Conservation (phyloP, 2,329 filamentous ascomycete genomes). For the Coniochaeta pulveracea region DNA sequence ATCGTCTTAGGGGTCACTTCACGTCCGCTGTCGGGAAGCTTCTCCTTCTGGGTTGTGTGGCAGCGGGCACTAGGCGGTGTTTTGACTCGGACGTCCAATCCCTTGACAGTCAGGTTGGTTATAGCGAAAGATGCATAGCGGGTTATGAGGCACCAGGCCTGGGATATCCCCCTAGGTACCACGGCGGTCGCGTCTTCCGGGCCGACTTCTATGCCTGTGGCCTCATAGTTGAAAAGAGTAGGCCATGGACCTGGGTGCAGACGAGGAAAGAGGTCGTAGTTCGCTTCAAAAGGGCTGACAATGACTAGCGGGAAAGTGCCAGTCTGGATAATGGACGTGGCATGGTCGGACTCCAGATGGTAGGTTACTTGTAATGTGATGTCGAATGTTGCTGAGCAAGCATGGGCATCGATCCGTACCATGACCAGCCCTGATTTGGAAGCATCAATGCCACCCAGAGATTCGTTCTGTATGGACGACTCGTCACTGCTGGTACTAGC, state of each 20-base stretch:
- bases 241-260: constrained; percentile 76
- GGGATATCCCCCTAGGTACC: constrained; percentile 51
- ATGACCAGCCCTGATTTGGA: constrained; percentile 30
- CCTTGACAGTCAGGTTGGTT: constrained; percentile 54
- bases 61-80: constrained; percentile 35
- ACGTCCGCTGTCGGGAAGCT: constrained; percentile 28
- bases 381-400: constrained; percentile 46
- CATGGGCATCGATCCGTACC: constrained; percentile 38
- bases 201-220: constrained; percentile 23
- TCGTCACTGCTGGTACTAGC: constrained; percentile 24
- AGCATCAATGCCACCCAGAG: constrained; percentile 34
- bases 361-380: constrained; percentile 67
- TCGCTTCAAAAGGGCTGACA: constrained; percentile 79
- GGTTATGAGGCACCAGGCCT: constrained; percentile 71
- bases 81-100: constrained; percentile 34
- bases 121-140: constrained; percentile 66
- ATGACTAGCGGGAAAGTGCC: constrained; percentile 59
- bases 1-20: constrained; percentile 55
- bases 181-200: constrained; percentile 18
- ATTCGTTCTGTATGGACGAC: constrained; percentile 27
- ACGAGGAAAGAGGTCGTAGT: constrained; percentile 74
- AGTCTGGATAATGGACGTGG: constrained; percentile 70
- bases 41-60: constrained; percentile 26
- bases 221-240: constrained; percentile 63
- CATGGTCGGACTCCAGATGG: constrained; percentile 64